Evolutionary conservation across 768 basidiomycete species (phyloP).

Genomic region (Termitomyces sp.): DNA sequence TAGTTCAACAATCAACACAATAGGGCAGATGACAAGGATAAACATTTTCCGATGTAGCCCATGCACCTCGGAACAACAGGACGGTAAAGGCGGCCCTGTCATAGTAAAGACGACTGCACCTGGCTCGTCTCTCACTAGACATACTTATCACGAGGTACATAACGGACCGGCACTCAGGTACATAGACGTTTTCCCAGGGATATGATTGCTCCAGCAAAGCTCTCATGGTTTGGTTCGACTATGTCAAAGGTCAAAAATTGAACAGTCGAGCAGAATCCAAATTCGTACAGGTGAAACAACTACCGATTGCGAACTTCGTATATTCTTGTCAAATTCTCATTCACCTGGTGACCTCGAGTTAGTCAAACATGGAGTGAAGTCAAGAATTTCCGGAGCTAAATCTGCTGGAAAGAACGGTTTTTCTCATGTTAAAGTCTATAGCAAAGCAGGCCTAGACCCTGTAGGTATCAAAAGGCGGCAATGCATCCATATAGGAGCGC

Average conservation of each 20-base stretch:
- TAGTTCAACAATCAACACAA: neutral
- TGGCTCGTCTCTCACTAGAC: slow-evolving; percentile 5
- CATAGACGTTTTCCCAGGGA: neutral
- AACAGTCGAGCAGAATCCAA: no score
- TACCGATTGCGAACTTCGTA: neutral
- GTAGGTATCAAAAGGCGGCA: neutral
- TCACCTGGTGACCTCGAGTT: neutral
- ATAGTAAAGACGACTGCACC: neutral
- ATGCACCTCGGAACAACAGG: neutral
- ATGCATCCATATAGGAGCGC: neutral
- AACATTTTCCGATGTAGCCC: neutral
- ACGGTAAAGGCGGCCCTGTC: slow-evolving; percentile 7
- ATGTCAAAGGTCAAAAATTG: neutral
- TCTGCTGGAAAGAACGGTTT: neutral
- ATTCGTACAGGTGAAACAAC: neutral
- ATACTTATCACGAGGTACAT: slow-evolving; percentile 6
- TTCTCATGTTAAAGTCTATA: neutral
- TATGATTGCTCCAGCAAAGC: neutral
- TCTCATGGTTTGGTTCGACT: neutral
- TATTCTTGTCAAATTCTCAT: neutral
- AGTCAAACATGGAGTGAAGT: neutral
- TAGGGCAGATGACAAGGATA: slow-evolving; percentile 2
- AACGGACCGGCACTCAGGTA: slow-evolving; percentile 4
- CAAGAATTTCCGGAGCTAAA: slow-evolving; percentile 3
- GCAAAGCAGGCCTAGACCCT: no score